phyloP scores from a whole-genome alignment of 805 yeast genomes.

The Henningerozyma blattae region DNA sequence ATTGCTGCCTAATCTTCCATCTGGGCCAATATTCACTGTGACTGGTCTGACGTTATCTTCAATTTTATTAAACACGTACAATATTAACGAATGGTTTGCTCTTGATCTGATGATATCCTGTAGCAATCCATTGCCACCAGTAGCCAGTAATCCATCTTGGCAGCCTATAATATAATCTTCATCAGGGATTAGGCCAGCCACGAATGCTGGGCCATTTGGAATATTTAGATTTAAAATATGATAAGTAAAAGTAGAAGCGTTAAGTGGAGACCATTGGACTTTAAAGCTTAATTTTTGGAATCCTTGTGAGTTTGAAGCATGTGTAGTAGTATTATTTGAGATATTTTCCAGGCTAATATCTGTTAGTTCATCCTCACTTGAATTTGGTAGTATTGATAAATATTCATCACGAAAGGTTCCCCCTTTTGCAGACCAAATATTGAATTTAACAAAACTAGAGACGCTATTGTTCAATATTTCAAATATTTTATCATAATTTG shows the following conservation, averaged over 20 bases:
- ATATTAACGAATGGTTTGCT: constrained; percentile 32
- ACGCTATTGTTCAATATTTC: constrained; percentile 12
- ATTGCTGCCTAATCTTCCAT: constrained; percentile 82
- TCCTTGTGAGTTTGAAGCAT: no score
- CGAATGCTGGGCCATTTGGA: constrained; percentile 64
- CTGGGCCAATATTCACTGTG: constrained; percentile 70
- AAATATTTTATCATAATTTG: constrained; percentile 31
- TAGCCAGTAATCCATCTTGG: constrained; percentile 70
- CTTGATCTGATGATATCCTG: constrained; percentile 52
- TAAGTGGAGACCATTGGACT: constrained; percentile 66
- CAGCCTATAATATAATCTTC: constrained; percentile 84
- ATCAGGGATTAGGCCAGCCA: constrained; percentile 72
- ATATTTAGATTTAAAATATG: constrained; percentile 66
- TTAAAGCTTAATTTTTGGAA: constrained; percentile 51
- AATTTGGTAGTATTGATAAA: constrained; percentile 11
- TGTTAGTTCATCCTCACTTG: constrained; percentile 20
- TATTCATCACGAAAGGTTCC: constrained; percentile 39
- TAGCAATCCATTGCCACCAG: constrained; percentile 77
- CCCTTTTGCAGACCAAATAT: constrained; percentile 84
- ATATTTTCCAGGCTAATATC: constrained; percentile 12
- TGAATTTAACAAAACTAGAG: constrained; percentile 35
- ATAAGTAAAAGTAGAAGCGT: constrained; percentile 75
- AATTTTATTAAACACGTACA: constrained; percentile 81
- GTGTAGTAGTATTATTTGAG: constrained; percentile 12
- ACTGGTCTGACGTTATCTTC: constrained; percentile 81